Percentiles rank a stretch among this genome's conserved stretches.
These are phyloP conservation scores for Aspergillus persii DNA, from an alignment of 2,329 filamentous ascomycete genomes.

Conservation along the genomic window DNA sequence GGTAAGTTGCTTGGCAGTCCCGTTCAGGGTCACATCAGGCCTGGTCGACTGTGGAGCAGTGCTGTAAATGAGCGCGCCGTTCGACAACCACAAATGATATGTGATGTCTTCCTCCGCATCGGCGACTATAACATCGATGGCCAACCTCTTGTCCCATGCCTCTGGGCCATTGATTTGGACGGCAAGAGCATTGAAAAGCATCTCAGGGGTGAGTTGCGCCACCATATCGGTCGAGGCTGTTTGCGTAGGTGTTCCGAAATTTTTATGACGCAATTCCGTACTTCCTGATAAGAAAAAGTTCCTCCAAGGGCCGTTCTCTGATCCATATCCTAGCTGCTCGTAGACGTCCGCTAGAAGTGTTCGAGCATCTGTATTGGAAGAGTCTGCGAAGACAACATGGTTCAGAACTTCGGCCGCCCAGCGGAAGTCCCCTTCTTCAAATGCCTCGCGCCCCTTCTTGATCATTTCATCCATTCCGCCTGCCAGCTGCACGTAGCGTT, in stretches of 20 bases:
- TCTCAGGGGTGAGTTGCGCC: conserved; percentile 2
- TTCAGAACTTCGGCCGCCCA: conserved; percentile 40
- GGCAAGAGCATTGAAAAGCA: conserved; percentile 6
- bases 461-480: conserved; percentile 23
- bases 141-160: conserved; percentile 4
- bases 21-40: neutral
- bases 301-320: conserved; percentile 43
- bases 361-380: conserved; percentile 17
- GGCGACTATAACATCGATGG: conserved; percentile 2
- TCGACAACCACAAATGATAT: conserved; percentile 5
- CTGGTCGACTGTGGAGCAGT: neutral
- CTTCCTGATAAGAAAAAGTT: conserved; percentile 40
- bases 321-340: conserved; percentile 34
- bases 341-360: conserved; percentile 30
- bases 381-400: conserved; percentile 33
- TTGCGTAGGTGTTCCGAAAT: conserved; percentile 1
- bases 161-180: conserved; percentile 4
- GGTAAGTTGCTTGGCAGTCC: conserved; percentile 1
- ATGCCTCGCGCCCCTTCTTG: neutral
- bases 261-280: conserved; percentile 21
- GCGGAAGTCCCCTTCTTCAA: conserved; percentile 30
- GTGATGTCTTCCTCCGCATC: neutral
- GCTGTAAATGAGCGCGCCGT: conserved; percentile 7
- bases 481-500: conserved; percentile 33
- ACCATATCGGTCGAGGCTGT: neutral